Percentiles rank a stretch among this genome's conserved stretches.
These are phyloP conservation scores for Gaeumannomyces sp. DNA, from an alignment of 2,329 filamentous ascomycete genomes.

Conservation along the genomic window DNA sequence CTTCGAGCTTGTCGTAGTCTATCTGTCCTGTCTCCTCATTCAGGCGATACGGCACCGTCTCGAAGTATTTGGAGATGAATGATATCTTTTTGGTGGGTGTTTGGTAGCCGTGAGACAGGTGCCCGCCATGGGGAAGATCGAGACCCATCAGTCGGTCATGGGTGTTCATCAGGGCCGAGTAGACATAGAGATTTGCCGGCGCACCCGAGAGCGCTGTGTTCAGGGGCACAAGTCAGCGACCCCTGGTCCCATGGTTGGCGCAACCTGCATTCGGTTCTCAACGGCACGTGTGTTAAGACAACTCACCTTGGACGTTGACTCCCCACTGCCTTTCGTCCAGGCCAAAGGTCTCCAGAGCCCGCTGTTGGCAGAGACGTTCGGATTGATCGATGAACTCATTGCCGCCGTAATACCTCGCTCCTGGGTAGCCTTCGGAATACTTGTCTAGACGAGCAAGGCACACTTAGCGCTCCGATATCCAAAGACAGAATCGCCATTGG, in stretches of 20 bases:
- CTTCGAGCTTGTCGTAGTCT: slow-evolving; percentile 87
- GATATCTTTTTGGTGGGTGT: slow-evolving; percentile 92
- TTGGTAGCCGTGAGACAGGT: slow-evolving; percentile 95
- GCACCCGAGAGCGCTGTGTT: slow-evolving; percentile 65
- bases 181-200: slow-evolving; percentile 80
- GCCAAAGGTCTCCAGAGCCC: slow-evolving; percentile 81
- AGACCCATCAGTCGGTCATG: slow-evolving; percentile 97
- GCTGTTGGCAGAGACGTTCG: slow-evolving; percentile 82
- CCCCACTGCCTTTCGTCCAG: slow-evolving; percentile 85
- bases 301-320: slow-evolving; percentile 84
- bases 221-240: slow-evolving; percentile 7
- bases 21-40: slow-evolving; percentile 88
- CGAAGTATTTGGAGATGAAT: slow-evolving; percentile 98
- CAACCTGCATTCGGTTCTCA: neutral
- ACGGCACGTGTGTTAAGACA: neutral
- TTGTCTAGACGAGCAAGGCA: slow-evolving; percentile 58
- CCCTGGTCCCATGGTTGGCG: slow-evolving; percentile 5
- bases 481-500: neutral
- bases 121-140: slow-evolving; percentile 91
- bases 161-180: slow-evolving; percentile 84
- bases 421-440: slow-evolving; percentile 97
- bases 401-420: slow-evolving; percentile 91
- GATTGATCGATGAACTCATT: slow-evolving; percentile 94
- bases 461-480: neutral
- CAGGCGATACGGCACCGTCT: slow-evolving; percentile 91